Evolutionary conservation across 2,329 filamentous ascomycete species (phyloP), one percentile per base, ranked within the genome.

Genomic region (Pseudogymnoascus sp.): DNA sequence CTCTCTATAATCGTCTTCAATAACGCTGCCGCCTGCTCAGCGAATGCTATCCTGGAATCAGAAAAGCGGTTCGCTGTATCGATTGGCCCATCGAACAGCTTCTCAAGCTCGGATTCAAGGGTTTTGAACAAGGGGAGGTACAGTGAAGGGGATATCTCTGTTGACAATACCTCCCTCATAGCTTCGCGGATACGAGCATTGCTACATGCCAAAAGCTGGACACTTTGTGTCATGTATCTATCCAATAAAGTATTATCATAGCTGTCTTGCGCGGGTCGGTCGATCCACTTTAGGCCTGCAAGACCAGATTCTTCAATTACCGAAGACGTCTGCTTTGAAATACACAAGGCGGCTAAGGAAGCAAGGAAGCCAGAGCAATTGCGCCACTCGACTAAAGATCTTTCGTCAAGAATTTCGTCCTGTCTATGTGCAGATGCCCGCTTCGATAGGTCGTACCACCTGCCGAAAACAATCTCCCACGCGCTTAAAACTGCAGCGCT

Each of bases 311-410:
- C 84, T 56, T 86, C 84, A 4, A 82, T 68, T 9, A 78, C 73
- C 60, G 66, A 28, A 58, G 77, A 74, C 56, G 79, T 75, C 67
- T 83, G 80, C 60, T 83, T 80, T 2, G 84, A 80, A 7, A 82
- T 82, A 69, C 85, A 88, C 59, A 84, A 79, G 2, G 85, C 84
- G 12, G 83, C 84, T 4, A 88, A 72, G 0, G 85, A 86, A 4
- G 84, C 84, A 9, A 88, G 74, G 63, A 88, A 86, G 0, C 85
- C 85, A 1, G 84, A 86, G 65, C 83, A 80, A 63, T 88, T 88
- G 35, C 85, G 79, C 85, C 85, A 88, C 66, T 87, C 83, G 0
- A 80, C 77, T 12, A 86, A 71, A 2, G 76, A 74, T 61, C 72
- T 78, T 63, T 86, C 83, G 34, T 83, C 78, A 15, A 83, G 71